These are phyloP conservation scores for Cystobasidium ongulense DNA, from an alignment of 768 basidiomycete species.

Conservation along the genomic window DNA sequence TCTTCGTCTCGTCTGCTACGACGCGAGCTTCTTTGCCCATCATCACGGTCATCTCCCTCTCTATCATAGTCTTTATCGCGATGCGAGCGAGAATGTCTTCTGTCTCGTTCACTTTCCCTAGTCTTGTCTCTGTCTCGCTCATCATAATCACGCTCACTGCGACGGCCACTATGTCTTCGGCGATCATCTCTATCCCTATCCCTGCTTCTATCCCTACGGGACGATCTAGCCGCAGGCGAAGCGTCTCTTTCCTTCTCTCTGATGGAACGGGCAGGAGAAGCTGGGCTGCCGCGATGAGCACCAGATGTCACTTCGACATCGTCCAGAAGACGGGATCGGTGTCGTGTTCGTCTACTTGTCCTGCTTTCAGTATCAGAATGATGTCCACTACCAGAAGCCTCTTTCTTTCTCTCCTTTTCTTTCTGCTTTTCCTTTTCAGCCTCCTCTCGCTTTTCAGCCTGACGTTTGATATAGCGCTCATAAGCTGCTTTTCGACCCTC, in stretches of 20 bases:
- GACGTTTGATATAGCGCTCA: conserved; percentile 71
- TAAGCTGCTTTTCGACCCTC: conserved; percentile 73
- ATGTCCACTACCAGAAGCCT: not conserved
- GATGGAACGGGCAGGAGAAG: not conserved
- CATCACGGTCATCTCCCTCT: conserved; percentile 29
- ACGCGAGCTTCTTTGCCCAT: not conserved
- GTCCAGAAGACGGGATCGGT: not conserved
- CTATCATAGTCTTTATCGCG: conserved; percentile 30
- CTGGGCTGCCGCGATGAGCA: not conserved
- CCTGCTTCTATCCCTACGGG: not conserved
- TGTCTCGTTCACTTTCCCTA: conserved; percentile 16
- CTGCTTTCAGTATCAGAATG: conserved; percentile 6
- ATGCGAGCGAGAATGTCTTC: conserved; percentile 16
- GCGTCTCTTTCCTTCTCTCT: not conserved
- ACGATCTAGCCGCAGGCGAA: not conserved
- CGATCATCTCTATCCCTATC: conserved; percentile 12
- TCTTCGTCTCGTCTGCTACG: not conserved
- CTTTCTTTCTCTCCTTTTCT: conserved; percentile 22
- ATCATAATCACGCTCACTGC: not conserved
- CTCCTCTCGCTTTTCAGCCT: conserved; percentile 13
- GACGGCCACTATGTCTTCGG: not conserved
- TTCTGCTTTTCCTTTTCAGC: not conserved
- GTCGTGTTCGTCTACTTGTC: conserved; percentile 9
- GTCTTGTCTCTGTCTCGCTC: conserved; percentile 9
- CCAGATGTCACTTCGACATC: not conserved